Percentiles rank a stretch among this genome's conserved stretches.
These are phyloP conservation scores for Rubia balearica DNA, from an alignment of 305 asterid genomes.

Conservation along the genomic window DNA sequence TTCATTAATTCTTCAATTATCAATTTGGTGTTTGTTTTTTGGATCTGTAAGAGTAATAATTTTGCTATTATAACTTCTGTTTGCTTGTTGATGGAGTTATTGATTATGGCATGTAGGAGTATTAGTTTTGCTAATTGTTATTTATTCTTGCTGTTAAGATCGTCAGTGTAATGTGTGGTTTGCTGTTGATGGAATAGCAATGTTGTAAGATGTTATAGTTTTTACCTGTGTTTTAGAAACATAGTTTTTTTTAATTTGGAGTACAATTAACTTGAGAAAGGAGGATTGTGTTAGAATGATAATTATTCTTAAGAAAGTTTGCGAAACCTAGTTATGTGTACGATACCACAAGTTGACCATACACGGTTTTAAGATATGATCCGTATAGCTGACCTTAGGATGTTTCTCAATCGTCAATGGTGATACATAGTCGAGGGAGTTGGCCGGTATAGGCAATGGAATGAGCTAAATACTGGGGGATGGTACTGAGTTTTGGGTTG, in stretches of 20 bases:
- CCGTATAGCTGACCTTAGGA: background rate
- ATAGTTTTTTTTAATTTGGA: background rate
- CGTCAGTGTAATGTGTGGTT: background rate
- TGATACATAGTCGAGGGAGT: background rate
- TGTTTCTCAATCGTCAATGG: background rate
- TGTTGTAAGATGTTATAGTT: background rate
- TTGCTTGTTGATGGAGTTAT: background rate
- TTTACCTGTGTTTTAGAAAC: background rate
- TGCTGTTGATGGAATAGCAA: background rate
- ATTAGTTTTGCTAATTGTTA: background rate
- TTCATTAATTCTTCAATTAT: background rate
- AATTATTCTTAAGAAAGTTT: background rate
- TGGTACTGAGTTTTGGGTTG: background rate
- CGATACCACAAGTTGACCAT: background rate
- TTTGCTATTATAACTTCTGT: background rate
- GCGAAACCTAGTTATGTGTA: background rate
- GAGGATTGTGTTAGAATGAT: background rate
- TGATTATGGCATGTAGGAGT: background rate
- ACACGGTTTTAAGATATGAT: background rate
- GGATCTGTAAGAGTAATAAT: background rate
- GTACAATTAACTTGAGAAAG: background rate
- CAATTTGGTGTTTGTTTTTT: background rate
- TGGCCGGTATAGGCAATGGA: background rate
- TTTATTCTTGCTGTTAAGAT: background rate
- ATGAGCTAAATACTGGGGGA: background rate